These are phyloP conservation scores for Colletotrichum aenigma DNA, from an alignment of 2,329 filamentous ascomycete genomes.

Conservation along the genomic window DNA sequence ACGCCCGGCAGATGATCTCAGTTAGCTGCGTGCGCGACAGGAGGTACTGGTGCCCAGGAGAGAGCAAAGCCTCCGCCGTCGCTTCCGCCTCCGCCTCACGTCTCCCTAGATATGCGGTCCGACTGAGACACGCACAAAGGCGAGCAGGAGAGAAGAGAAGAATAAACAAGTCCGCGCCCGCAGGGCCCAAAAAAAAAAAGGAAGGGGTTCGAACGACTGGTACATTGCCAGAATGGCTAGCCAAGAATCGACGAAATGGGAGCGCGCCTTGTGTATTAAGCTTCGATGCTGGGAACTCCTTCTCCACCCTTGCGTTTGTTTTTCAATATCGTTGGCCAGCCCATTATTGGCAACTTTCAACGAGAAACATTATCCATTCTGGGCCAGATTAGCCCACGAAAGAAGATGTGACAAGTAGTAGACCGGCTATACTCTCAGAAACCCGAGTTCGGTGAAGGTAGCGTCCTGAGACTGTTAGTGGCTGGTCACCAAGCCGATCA, in stretches of 20 bases:
- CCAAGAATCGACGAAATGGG: background rate
- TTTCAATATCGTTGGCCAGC: background rate
- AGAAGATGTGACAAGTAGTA: background rate
- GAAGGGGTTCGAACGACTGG: background rate
- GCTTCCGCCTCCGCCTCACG: background rate
- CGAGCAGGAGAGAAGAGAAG: background rate
- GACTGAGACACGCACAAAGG: slow-evolving; percentile 5
- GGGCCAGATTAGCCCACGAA: background rate
- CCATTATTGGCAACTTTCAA: background rate
- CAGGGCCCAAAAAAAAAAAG: background rate
- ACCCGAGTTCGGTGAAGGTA: background rate
- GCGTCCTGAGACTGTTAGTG: background rate
- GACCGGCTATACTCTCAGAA: background rate
- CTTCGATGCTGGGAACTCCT: background rate
- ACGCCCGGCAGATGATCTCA: background rate
- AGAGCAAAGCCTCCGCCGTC: background rate
- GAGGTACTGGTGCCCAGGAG: background rate
- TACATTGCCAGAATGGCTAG: background rate
- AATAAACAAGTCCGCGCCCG: background rate
- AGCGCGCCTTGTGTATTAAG: background rate
- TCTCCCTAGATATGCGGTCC: background rate
- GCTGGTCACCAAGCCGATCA: background rate
- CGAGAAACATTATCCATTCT: background rate
- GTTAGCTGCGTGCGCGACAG: background rate
- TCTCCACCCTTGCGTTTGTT: background rate